Base-by-base conservation (phyloP, 139 green algal genomes). In the Edaphochlamys debaryana region DNA sequence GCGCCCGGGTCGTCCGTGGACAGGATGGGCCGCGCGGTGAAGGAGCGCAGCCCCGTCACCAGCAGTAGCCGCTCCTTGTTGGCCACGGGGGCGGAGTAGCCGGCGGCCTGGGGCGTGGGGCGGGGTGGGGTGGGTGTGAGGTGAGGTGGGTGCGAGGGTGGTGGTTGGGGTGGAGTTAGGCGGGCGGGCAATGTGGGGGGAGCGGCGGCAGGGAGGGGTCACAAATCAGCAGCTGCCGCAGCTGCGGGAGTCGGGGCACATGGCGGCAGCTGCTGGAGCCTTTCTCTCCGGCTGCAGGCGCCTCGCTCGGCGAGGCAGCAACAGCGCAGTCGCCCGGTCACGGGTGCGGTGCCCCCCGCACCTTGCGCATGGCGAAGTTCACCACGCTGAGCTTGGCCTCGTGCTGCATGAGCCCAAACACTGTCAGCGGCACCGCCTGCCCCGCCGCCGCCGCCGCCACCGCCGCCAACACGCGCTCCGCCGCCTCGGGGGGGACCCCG, bases 1-100 rank as follows among this genome's bases (percentile, higher is more conserved):
- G 87, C 79, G 32, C 93, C 87, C 13, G 90, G 89, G 42, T 94
- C 93, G 86, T 98, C 95, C 2, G 82, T 75, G 38, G 82, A 87
- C 11, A 90, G 42, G 6, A 87, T 67, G 32, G 77, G 88, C 6
- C 42, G 62, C 17, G 80, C 66, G 4, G 45, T 54, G 77, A 86
- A 90, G 38, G 73, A 29, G 63, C 82, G 82, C 66, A 87, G 48
- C 3, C 82, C 82, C 48, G 87, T 90, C 38, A 96, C 86, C 22
- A 99, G 82, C 66, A 97, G 82, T 69, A 99, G 91, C 74, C 90
- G 67, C 74, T 96, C 92, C 90, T 99, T 99, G 94, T 90, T 95
- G 29, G 78, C 48, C 4, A 98, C 42, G 4, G 93, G 88, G 20
- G 89, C 87, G 5, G 48, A 32, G 84, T 94, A 97, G 15, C 38